Evolutionary conservation across 257 asterid species (phyloP).

Genomic region (Solanum okadae): DNA sequence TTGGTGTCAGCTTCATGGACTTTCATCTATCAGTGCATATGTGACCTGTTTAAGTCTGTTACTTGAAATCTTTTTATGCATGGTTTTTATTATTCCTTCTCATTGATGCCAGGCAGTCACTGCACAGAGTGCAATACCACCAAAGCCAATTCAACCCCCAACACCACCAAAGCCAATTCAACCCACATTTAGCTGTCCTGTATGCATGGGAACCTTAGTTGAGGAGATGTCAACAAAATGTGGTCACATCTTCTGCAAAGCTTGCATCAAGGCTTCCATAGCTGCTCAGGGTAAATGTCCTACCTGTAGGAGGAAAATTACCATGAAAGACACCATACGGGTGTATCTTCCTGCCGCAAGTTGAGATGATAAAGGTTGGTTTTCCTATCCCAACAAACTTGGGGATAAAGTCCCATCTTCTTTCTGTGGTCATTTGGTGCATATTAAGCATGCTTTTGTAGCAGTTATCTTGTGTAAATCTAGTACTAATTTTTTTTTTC

Average conservation of each 20-base stretch:
- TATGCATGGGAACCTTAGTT: conserved; percentile 78
- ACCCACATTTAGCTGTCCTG: conserved; percentile 70
- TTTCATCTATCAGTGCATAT: background rate
- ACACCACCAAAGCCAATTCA: conserved; percentile 49
- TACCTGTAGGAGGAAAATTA: conserved; percentile 72
- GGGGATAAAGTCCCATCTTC: background rate
- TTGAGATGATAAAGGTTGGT: conserved; percentile 28
- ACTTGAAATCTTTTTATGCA: background rate
- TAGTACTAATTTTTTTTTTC: background rate
- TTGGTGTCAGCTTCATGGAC: background rate
- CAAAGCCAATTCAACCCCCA: conserved; percentile 49
- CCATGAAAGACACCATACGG: conserved; percentile 54
- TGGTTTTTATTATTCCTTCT: background rate
- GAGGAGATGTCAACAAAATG: conserved; percentile 83
- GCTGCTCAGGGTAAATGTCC: conserved; percentile 83
- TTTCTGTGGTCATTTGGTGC: background rate
- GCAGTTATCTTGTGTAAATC: background rate
- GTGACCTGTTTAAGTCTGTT: background rate
- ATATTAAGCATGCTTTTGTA: background rate
- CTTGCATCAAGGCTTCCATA: conserved; percentile 73
- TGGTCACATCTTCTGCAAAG: conserved; percentile 93
- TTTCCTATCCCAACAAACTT: conserved; percentile 1
- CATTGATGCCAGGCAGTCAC: conserved; percentile 20
- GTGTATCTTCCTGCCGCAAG: conserved; percentile 72
- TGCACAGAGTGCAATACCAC: conserved; percentile 18